phyloP scores from a whole-genome alignment of 345 rosid genomes.

The Gossypioides kirkii region DNA sequence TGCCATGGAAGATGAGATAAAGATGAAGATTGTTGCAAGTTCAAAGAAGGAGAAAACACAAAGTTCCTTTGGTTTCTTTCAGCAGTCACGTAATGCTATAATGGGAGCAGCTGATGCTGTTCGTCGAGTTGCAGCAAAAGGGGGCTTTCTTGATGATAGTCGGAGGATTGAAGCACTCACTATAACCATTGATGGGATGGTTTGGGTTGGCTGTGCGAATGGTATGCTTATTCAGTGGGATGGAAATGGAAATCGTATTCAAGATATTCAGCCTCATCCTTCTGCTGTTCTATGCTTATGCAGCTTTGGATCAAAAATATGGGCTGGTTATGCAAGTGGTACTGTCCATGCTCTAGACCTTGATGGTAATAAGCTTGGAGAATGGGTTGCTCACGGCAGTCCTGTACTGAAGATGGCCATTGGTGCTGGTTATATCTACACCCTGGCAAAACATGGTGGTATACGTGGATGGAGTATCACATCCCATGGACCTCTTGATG shows the following conservation, averaged over 20 bases:
- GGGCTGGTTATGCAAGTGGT: constrained; percentile 68
- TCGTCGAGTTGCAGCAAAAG: constrained; percentile 80
- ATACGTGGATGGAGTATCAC: constrained; percentile 77
- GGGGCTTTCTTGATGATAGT: constrained; percentile 78
- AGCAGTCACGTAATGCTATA: constrained; percentile 86
- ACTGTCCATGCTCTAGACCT: constrained; percentile 61
- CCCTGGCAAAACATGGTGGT: constrained; percentile 78
- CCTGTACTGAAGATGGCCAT: constrained; percentile 59
- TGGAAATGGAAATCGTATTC: constrained; percentile 71
- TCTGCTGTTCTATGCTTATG: constrained; percentile 59
- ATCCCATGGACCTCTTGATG: constrained; percentile 71
- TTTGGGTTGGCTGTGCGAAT: constrained; percentile 83
- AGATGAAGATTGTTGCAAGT: constrained; percentile 42
- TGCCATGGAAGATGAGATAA: constrained; percentile 57
- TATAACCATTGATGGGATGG: constrained; percentile 54
- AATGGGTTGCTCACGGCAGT: constrained; percentile 72
- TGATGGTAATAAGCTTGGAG: constrained; percentile 59
- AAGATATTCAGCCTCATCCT: constrained; percentile 51
- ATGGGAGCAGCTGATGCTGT: constrained; percentile 99
- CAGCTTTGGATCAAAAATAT: constrained; percentile 51
- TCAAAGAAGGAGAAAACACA: constrained; percentile 71
- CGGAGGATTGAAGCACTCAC: constrained; percentile 73
- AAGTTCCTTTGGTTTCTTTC: constrained; percentile 71
- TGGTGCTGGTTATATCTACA: constrained; percentile 61
- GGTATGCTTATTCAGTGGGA: constrained; percentile 86